Conservation (phyloP, 768 basidiomycete genomes). For the Hydnomerulius pinastri region DNA sequence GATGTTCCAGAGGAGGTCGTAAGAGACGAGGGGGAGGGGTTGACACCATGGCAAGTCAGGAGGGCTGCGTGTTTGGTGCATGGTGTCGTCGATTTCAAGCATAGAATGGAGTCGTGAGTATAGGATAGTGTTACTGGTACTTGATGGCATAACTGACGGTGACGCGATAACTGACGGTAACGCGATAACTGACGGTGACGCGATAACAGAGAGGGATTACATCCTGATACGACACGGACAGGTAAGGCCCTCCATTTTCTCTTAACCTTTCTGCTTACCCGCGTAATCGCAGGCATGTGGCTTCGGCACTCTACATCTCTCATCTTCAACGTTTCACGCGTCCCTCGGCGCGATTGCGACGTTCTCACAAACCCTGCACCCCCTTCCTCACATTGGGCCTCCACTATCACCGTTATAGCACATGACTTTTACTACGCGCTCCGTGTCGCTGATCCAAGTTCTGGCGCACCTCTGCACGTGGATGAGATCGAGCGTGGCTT, state of each 20-base stretch:
- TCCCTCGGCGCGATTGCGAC: slow-evolving; percentile 72
- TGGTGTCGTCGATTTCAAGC: slow-evolving; percentile 73
- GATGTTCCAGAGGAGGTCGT: slow-evolving; percentile 49
- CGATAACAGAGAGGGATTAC: slow-evolving; percentile 58
- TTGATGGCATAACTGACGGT: slow-evolving; percentile 7
- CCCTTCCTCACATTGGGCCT: slow-evolving; percentile 41
- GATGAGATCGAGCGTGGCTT: slow-evolving; percentile 49
- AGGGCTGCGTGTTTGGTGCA: slow-evolving; percentile 81
- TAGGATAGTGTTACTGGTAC: slow-evolving; percentile 2
- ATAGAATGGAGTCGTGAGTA: slow-evolving; percentile 60
- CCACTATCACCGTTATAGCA: slow-evolving; percentile 66
- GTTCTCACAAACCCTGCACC: slow-evolving; percentile 47
- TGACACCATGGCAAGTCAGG: slow-evolving; percentile 83
- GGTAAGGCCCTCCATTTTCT: slow-evolving; percentile 40
- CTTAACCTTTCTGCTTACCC: neutral
- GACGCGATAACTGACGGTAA: slow-evolving; percentile 37
- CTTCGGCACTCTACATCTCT: slow-evolving; percentile 54
- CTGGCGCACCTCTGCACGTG: slow-evolving; percentile 33
- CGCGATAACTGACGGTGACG: slow-evolving; percentile 7
- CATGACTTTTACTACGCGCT: slow-evolving; percentile 82
- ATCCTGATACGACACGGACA: slow-evolving; percentile 71
- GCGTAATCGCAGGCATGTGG: slow-evolving; percentile 53
- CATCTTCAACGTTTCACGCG: slow-evolving; percentile 77
- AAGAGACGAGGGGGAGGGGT: slow-evolving; percentile 28
- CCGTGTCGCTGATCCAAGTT: slow-evolving; percentile 49